phyloP scores from a whole-genome alignment of 2,329 filamentous ascomycete genomes.

The Stachybotrys chartarum region DNA sequence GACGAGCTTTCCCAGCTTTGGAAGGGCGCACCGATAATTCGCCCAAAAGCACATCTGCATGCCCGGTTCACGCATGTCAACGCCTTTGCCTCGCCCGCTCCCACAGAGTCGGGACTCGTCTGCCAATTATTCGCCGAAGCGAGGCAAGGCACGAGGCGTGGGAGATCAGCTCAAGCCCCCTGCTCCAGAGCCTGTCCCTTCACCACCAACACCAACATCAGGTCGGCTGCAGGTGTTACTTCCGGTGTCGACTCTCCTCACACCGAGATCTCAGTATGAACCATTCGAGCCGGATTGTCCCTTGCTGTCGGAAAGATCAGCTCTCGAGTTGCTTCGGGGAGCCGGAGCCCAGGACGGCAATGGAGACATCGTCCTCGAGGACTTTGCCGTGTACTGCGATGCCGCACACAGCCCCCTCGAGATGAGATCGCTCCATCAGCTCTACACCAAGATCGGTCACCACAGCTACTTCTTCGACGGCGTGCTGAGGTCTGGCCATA shows the following conservation, averaged over 20 bases:
- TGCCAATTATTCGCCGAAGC: not conserved
- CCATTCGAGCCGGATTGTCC: conserved; percentile 19
- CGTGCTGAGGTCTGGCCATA: conserved; percentile 37
- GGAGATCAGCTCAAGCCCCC: not conserved
- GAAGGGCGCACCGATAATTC: not conserved
- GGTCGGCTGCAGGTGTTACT: conserved; percentile 3
- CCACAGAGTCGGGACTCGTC: not conserved
- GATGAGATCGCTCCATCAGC: conserved; percentile 47
- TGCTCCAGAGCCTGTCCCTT: not conserved
- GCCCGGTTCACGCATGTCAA: not conserved
- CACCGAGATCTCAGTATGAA: conserved; percentile 21
- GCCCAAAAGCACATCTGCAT: not conserved
- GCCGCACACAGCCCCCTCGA: conserved; percentile 31
- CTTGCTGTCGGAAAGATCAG: conserved; percentile 11
- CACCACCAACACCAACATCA: too few relatives aligned
- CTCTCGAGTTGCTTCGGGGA: conserved; percentile 2
- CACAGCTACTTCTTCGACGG: conserved; percentile 53
- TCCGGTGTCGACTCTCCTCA: conserved; percentile 16
- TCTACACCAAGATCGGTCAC: conserved; percentile 29
- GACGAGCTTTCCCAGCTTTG: not conserved
- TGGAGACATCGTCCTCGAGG: conserved; percentile 44
- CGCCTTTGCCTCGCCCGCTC: not conserved
- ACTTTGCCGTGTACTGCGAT: conserved; percentile 52
- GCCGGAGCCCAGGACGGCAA: conserved; percentile 12
- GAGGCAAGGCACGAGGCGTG: not conserved